Percentiles rank a stretch among this genome's conserved stretches.
Conservation (phyloP, 441 rosid species). For the Jatropha podagrica region DNA sequence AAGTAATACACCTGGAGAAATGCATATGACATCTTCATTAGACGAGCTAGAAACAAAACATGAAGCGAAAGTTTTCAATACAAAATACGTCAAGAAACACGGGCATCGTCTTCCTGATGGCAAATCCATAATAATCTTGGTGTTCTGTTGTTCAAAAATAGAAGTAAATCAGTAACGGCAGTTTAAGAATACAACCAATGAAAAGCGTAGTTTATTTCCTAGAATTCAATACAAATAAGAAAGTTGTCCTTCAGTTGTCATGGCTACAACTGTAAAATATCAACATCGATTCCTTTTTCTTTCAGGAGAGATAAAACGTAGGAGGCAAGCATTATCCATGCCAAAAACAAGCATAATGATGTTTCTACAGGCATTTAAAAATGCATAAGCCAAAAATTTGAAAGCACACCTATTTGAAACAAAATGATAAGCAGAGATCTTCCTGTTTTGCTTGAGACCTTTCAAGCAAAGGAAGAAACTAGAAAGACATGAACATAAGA, state of each 20-base stretch:
- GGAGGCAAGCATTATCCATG: neutral
- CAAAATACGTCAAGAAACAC: neutral
- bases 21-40: neutral
- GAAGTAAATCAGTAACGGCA: too few species aligned
- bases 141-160: too few species aligned
- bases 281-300: too few species aligned
- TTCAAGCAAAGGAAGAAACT: too few species aligned
- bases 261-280: neutral
- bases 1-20: conserved; percentile 20
- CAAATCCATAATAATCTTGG: too few species aligned
- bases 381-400: neutral
- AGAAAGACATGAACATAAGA: too few species aligned
- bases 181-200: too few species aligned
- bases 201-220: neutral
- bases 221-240: too few species aligned
- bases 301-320: neutral
- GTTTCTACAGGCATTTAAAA: neutral
- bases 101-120: neutral
- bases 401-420: neutral
- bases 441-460: neutral
- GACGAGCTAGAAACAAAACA: neutral
- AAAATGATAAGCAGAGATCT: neutral
- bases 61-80: neutral
- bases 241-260: neutral
- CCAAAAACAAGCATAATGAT: neutral